Conservation (phyloP, 768 basidiomycete species). For the Tylopilus vinaceipallidus region DNA sequence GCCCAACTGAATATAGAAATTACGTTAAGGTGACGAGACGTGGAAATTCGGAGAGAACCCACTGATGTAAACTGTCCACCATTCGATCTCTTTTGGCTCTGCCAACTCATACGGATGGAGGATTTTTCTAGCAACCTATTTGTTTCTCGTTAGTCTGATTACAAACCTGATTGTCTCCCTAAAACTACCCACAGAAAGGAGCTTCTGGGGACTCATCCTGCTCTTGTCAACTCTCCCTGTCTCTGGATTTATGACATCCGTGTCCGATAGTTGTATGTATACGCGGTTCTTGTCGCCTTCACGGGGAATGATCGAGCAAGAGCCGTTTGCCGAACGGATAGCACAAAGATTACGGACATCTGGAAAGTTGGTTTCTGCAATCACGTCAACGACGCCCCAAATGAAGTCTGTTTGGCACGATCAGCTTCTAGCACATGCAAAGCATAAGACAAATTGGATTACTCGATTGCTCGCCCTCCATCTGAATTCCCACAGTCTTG, state of each 20-base stretch:
- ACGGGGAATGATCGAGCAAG: conserved; percentile 52
- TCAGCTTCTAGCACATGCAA: background rate
- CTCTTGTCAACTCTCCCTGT: too few species aligned
- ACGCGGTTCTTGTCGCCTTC: conserved; percentile 46
- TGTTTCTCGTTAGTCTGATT: too few species aligned
- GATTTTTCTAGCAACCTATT: too few species aligned
- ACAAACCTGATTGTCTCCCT: too few species aligned
- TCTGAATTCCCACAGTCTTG: too few species aligned
- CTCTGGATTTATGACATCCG: too few species aligned
- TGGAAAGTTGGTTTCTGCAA: conserved; percentile 66
- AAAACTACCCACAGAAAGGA: too few species aligned
- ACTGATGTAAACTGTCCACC: conserved; percentile 69
- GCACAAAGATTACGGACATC: conserved; percentile 60
- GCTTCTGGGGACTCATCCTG: too few species aligned
- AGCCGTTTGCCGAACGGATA: conserved; percentile 64
- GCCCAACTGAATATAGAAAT: conserved; percentile 46
- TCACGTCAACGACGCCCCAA: conserved; percentile 75
- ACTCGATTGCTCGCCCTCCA: too few species aligned
- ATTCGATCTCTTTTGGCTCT: conserved; percentile 47
- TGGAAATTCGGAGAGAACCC: background rate
- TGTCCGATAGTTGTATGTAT: conserved; percentile 61
- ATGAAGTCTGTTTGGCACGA: conserved; percentile 48
- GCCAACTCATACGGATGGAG: conserved; percentile 27
- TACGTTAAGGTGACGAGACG: background rate
- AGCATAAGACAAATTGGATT: too few species aligned